phyloP scores from a whole-genome alignment of 2,329 filamentous ascomycete species.

The Alternaria brassicae region DNA sequence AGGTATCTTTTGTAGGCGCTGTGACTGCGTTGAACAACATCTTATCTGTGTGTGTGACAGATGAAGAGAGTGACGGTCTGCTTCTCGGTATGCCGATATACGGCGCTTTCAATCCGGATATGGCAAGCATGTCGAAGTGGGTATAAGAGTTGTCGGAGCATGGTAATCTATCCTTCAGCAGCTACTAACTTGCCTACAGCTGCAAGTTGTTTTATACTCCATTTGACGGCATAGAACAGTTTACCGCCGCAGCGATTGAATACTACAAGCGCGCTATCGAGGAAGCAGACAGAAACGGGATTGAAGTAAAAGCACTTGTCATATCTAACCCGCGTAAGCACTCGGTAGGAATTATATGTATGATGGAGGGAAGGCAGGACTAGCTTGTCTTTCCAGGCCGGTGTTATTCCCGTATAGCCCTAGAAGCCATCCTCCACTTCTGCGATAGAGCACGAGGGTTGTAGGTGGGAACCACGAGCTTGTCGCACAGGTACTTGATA shows the following conservation, averaged over 20 bases:
- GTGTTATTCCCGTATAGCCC: slow-evolving; percentile 47
- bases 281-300: slow-evolving; percentile 41
- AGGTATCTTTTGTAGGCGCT: slow-evolving; percentile 7
- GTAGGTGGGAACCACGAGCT: neutral
- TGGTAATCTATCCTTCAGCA: neutral
- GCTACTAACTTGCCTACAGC: neutral
- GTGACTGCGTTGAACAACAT: slow-evolving; percentile 14
- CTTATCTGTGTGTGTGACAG: slow-evolving; percentile 10
- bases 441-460: slow-evolving; percentile 50
- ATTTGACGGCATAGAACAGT: slow-evolving; percentile 4
- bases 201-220: slow-evolving; percentile 11
- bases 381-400: neutral
- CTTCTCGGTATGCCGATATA: slow-evolving; percentile 16
- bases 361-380: neutral
- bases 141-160: neutral
- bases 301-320: slow-evolving; percentile 54
- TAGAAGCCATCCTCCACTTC: slow-evolving; percentile 56
- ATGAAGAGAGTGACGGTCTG: slow-evolving; percentile 7
- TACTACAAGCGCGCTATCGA: slow-evolving; percentile 51
- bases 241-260: slow-evolving; percentile 23
- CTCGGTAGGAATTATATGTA: slow-evolving; percentile 43
- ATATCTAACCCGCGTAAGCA: slow-evolving; percentile 61
- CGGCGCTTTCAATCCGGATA: slow-evolving; percentile 9
- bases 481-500: neutral
- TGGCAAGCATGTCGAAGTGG: slow-evolving; percentile 14